A percentile compares a stretch with the other conserved stretches of the same genome.
These are phyloP conservation scores for Sporothrix variecibatus DNA, from an alignment of 2,329 filamentous ascomycete species.

Conservation along the genomic window DNA sequence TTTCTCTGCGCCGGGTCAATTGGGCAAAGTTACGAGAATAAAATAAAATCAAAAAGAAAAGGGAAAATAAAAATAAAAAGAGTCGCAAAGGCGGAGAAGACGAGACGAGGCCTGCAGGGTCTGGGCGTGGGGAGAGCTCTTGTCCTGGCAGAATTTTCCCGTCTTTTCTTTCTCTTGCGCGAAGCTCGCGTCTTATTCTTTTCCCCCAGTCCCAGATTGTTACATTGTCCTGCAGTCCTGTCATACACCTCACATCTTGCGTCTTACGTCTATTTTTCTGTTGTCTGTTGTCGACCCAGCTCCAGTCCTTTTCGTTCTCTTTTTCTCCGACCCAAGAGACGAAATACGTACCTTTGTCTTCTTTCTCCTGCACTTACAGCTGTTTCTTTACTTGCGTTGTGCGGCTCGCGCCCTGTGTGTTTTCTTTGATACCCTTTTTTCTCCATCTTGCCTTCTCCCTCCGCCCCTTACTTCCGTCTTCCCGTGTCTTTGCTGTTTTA, in stretches of 20 bases:
- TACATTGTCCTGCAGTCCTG: neutral
- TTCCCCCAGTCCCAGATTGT: neutral
- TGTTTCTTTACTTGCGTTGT: neutral
- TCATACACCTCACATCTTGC: conserved; percentile 15
- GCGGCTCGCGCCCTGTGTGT: conserved; percentile 17
- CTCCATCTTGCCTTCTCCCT: neutral
- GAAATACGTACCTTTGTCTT: neutral
- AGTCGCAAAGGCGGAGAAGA: neutral
- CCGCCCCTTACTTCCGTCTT: neutral
- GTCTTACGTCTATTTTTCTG: neutral
- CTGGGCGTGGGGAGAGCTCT: conserved; percentile 8
- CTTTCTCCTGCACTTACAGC: neutral
- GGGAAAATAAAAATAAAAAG: neutral
- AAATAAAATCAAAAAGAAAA: neutral
- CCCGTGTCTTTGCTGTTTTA: too few species aligned
- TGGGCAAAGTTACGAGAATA: neutral
- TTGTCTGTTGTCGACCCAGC: neutral
- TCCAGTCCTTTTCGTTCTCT: neutral
- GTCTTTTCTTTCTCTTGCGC: neutral
- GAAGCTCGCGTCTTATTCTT: neutral
- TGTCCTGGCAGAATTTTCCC: conserved; percentile 14
- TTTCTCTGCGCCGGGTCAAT: neutral
- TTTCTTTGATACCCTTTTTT: conserved; percentile 15
- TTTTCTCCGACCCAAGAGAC: neutral
- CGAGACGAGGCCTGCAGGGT: neutral